phyloP scores from a whole-genome alignment of 768 basidiomycete genomes.

The Termitomyces sp. region DNA sequence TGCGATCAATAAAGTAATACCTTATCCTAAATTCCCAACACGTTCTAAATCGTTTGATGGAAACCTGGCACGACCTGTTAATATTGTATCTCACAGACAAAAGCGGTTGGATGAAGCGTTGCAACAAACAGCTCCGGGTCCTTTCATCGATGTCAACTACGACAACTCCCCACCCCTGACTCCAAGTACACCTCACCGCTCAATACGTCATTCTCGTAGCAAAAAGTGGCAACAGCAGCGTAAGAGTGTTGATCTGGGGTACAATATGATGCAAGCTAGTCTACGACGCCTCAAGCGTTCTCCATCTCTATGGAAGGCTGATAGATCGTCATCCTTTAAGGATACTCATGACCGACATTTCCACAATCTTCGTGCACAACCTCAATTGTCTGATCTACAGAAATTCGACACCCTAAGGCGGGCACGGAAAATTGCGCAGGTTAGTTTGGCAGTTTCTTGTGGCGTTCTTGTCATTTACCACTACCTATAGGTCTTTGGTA shows the following conservation, averaged over 20 bases:
- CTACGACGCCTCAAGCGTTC: conserved; percentile 13
- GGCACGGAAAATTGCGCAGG: conserved; percentile 48
- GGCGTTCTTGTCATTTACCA: not conserved
- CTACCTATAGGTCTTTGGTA: conserved; percentile 40
- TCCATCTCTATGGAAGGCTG: conserved; percentile 8
- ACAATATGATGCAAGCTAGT: conserved; percentile 8
- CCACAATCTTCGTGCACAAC: conserved; percentile 8
- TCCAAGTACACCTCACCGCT: not conserved
- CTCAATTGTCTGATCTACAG: conserved; percentile 20
- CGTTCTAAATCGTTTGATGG: conserved; percentile 7
- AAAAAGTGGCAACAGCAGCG: conserved; percentile 2
- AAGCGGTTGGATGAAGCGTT: conserved; percentile 1
- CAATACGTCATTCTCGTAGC: not conserved
- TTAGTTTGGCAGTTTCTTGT: conserved; percentile 15
- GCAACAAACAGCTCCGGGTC: not conserved
- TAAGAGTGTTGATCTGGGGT: conserved; percentile 10
- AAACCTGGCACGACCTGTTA: not conserved
- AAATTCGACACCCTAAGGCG: conserved; percentile 37
- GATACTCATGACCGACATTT: conserved; percentile 2
- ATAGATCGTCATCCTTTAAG: not conserved
- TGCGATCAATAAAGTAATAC: not conserved
- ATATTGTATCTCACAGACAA: not conserved
- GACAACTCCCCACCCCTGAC: not conserved
- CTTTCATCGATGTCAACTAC: conserved; percentile 5
- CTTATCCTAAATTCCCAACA: not conserved